Base-by-base conservation (phyloP, 306 rosid species). In the Dicorynia guianensis region DNA sequence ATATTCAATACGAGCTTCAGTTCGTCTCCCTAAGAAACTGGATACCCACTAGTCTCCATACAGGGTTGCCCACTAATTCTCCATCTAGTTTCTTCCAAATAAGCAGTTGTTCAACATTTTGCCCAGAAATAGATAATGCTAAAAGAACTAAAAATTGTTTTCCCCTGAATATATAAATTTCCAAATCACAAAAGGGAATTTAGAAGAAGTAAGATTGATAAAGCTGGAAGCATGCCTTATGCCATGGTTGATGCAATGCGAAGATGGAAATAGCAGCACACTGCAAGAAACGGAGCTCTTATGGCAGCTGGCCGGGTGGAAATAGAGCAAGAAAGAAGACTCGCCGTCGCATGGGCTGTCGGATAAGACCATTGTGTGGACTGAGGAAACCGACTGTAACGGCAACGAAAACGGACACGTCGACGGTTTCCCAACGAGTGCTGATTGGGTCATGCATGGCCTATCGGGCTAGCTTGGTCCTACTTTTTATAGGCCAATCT, bases 291-390 rank as follows among this genome's bases (percentile, higher is more conserved):
- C 0, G 6, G 46, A 4, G 52, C 4, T 49, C 12, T 17, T 47
- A 56, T 44, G 48, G 63, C 33, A 8, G 13, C 11, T 11, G 4
- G 65, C 46, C 3, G 30, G 55, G 55, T 40, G 25, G 10, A 6
- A 56, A 44, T n/a, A 13, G 33, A 35, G 14, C n/a, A 38, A 9
- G n/a, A 40, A 67, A 30, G 64, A 65, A n/a, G 54, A 42, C 9
- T 15, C 36, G 36, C 20, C 67, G 78, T 74, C 54, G 71, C 57
- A 25, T 67, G 46, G 8, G 74, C 30, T 42, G 15, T 5, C 73
- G 81, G 89, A 86, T 83, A 82, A 80, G 83, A 68, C 11, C 67
- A 59, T 77, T 73, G 73, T 83, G 89, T 83, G 89, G 89, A 70
- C 81, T 15, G 75, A 25, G 30, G n/a, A 80, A 80, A 69, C 76